phyloP scores from a whole-genome alignment of 2,329 filamentous ascomycete species.

The Calonectria fujianensis region DNA sequence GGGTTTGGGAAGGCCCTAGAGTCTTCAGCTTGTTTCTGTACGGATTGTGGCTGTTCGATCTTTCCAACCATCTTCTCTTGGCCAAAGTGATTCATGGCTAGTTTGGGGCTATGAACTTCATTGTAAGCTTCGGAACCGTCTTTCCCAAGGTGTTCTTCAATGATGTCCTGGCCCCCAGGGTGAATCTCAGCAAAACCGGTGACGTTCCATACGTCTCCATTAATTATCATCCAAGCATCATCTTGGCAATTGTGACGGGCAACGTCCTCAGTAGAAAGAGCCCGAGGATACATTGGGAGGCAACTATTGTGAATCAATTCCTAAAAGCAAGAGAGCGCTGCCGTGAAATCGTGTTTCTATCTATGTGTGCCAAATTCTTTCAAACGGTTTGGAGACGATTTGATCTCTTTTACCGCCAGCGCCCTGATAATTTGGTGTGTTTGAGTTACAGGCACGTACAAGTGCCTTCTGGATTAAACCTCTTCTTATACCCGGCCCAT shows the following conservation, averaged over 20 bases:
- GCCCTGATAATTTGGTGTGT: background rate
- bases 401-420: background rate
- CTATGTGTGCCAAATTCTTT: background rate
- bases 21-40: background rate
- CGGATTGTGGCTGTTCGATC: background rate
- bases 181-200: background rate
- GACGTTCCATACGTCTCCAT: background rate
- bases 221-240: slow-evolving; percentile 7
- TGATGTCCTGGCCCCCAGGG: background rate
- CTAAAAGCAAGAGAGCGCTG: background rate
- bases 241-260: background rate
- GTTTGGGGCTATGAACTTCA: background rate
- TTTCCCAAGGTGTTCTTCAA: background rate
- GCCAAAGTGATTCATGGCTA: background rate
- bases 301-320: background rate
- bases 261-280: background rate
- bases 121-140: slow-evolving; percentile 2
- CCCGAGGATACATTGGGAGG: background rate
- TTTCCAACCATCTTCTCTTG: background rate
- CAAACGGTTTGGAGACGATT: background rate
- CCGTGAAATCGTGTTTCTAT: background rate
- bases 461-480: background rate
- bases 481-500: background rate
- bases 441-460: background rate
- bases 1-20: background rate